phyloP scores from a whole-genome alignment of 345 rosid genomes.

The Leavenworthia alabamica region DNA sequence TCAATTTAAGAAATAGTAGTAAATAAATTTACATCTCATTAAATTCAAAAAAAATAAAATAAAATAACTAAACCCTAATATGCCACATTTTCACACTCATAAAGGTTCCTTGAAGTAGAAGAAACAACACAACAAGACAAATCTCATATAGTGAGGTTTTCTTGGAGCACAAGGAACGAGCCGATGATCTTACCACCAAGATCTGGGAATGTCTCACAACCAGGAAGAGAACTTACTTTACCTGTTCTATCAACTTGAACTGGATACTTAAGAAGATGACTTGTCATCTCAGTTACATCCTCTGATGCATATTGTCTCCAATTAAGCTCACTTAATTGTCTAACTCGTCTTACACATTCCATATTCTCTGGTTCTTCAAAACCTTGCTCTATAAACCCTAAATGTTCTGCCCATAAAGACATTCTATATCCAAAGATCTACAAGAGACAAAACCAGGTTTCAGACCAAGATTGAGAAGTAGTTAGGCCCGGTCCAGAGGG shows the following conservation, averaged over 20 bases:
- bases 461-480: not conserved
- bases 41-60: no score
- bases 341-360: constrained; percentile 62
- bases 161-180: constrained; percentile 52
- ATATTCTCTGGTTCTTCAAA: constrained; percentile 70
- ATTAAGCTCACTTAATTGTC: constrained; percentile 55
- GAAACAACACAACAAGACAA: not conserved
- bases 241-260: constrained; percentile 67
- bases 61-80: not conserved
- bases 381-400: constrained; percentile 59
- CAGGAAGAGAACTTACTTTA: constrained; percentile 61
- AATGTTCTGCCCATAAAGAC: constrained; percentile 92
- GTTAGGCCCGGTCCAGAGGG: no score
- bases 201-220: constrained; percentile 67
- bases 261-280: constrained; percentile 83
- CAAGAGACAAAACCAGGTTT: constrained; percentile 11
- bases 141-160: constrained; percentile 65
- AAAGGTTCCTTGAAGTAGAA: not conserved
- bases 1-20: no score
- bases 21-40: no score
- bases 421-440: constrained; percentile 81
- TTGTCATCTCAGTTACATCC: constrained; percentile 56
- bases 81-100: not conserved
- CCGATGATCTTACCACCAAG: constrained; percentile 79
- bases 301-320: constrained; percentile 64